These are phyloP conservation scores for Cladobotryum mycophilum DNA, from an alignment of 2,329 filamentous ascomycete genomes.

Conservation along the genomic window DNA sequence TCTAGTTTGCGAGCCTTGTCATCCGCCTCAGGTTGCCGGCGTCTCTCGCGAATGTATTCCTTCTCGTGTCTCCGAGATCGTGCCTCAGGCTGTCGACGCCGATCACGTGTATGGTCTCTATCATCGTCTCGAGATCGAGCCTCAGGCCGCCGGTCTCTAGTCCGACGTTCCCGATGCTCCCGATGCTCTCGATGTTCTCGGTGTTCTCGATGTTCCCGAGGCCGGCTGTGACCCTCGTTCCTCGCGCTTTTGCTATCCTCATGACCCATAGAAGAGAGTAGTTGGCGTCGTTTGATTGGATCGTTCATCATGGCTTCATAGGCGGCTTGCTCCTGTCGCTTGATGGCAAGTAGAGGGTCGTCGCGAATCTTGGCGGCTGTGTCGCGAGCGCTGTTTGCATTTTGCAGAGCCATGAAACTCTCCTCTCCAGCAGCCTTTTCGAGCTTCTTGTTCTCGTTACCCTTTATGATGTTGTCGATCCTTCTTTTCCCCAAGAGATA, in stretches of 20 bases:
- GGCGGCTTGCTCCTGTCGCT: constrained; percentile 79
- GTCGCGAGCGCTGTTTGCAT: constrained; percentile 70
- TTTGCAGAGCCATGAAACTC: constrained; percentile 54
- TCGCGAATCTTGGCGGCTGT: constrained; percentile 80
- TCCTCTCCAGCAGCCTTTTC: constrained; percentile 66
- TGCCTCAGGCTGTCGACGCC: background rate
- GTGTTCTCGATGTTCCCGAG: constrained; percentile 34
- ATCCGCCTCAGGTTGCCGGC: constrained; percentile 26
- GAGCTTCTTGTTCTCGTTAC: constrained; percentile 71
- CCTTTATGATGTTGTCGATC: constrained; percentile 76
- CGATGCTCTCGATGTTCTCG: constrained; percentile 28
- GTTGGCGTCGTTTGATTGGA: constrained; percentile 58
- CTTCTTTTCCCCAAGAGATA: constrained; percentile 88
- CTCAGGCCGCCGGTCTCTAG: constrained; percentile 19
- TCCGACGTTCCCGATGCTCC: constrained; percentile 17
- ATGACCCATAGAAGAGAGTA: constrained; percentile 59
- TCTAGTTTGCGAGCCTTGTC: constrained; percentile 62
- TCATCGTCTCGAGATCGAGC: constrained; percentile 17
- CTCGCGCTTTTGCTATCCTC: constrained; percentile 34
- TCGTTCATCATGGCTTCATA: constrained; percentile 78
- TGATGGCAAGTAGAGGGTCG: constrained; percentile 88
- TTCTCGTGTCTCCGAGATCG: constrained; percentile 18
- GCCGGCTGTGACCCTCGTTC: constrained; percentile 32
- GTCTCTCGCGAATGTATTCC: background rate
- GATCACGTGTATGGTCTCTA: background rate